Evolutionary conservation across 805 yeast genomes (phyloP).

Genomic region (Yarrowia deformans): DNA sequence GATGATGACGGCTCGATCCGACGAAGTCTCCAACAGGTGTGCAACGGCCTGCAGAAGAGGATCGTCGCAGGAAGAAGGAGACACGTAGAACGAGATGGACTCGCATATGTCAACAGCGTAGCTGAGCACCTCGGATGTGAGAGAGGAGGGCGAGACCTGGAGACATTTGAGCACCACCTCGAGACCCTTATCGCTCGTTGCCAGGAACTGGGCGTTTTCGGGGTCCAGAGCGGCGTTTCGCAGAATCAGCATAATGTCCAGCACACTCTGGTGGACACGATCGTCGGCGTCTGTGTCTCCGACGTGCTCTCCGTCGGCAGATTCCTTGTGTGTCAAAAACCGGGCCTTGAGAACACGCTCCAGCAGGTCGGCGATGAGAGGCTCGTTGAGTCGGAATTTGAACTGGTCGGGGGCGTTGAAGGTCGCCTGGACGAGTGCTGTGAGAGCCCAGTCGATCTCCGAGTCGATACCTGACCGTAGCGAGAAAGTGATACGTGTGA

Average conservation of each 20-base stretch:
- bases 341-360: slow-evolving; percentile 54
- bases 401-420: slow-evolving; percentile 60
- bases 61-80: slow-evolving; percentile 76
- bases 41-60: slow-evolving; percentile 66
- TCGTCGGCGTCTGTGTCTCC: slow-evolving; percentile 43
- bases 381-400: slow-evolving; percentile 55
- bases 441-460: slow-evolving; percentile 77
- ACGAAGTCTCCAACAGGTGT: slow-evolving; percentile 57
- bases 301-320: slow-evolving; percentile 20
- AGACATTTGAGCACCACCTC: slow-evolving; percentile 50
- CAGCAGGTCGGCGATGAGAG: slow-evolving; percentile 52
- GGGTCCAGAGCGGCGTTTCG: slow-evolving; percentile 86
- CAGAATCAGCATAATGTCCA: slow-evolving; percentile 68
- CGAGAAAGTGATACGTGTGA: slow-evolving; percentile 73
- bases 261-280: slow-evolving; percentile 47
- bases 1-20: slow-evolving; percentile 74
- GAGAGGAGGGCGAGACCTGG: slow-evolving; percentile 44
- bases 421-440: slow-evolving; percentile 57
- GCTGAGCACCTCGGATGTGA: slow-evolving; percentile 62
- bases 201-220: slow-evolving; percentile 71
- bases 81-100: slow-evolving; percentile 79
- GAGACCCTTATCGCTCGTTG: slow-evolving; percentile 54
- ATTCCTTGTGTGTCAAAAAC: slow-evolving; percentile 44
- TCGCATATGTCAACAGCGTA: slow-evolving; percentile 83
- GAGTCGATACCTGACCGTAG: slow-evolving; percentile 66